A percentile compares a stretch with the other conserved stretches of the same genome.
phyloP scores from a whole-genome alignment of 192 early-diverging fungal species.

The Cladochytrium replicatum region DNA sequence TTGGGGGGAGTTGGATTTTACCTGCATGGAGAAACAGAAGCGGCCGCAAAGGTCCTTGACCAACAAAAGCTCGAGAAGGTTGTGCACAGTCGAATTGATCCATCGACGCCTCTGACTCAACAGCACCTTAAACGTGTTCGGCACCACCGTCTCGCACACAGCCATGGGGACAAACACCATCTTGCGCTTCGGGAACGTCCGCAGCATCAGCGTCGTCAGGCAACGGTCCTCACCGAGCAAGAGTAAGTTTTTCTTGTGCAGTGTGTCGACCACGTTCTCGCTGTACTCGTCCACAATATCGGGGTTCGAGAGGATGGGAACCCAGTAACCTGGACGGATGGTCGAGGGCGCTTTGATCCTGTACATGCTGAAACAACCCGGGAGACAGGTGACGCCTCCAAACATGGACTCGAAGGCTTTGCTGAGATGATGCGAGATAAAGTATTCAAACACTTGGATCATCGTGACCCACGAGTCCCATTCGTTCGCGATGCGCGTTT shows the following conservation, averaged over 20 bases:
- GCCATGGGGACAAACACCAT: slow-evolving; percentile 92
- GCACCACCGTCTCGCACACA: slow-evolving; percentile 86
- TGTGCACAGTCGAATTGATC: slow-evolving; percentile 98
- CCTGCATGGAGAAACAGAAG: slow-evolving; percentile 94
- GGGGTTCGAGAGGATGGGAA: slow-evolving; percentile 76
- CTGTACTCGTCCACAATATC: slow-evolving; percentile 62
- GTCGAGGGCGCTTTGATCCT: slow-evolving; percentile 67
- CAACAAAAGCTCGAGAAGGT: slow-evolving; percentile 77
- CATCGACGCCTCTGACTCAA: slow-evolving; percentile 85
- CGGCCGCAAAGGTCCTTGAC: slow-evolving; percentile 92
- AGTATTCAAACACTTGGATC: slow-evolving; percentile 97
- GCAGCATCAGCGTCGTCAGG: slow-evolving; percentile 91
- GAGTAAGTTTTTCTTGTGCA: slow-evolving; percentile 90
- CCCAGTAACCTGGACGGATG: slow-evolving; percentile 32
- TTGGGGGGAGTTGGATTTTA: too few relatives aligned
- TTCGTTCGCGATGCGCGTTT: slow-evolving; percentile 91
- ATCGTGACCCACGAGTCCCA: slow-evolving; percentile 77
- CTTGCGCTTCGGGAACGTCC: slow-evolving; percentile 89
- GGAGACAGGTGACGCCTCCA: slow-evolving; percentile 93
- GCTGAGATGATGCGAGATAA: slow-evolving; percentile 88
- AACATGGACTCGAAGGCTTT: slow-evolving; percentile 95
- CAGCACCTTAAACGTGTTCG: slow-evolving; percentile 70
- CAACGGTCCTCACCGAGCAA: slow-evolving; percentile 93
- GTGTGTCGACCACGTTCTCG: slow-evolving; percentile 41
- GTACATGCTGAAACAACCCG: slow-evolving; percentile 93